phyloP scores from a whole-genome alignment of 345 rosid genomes.

The Crucihimalaya himalaica region DNA sequence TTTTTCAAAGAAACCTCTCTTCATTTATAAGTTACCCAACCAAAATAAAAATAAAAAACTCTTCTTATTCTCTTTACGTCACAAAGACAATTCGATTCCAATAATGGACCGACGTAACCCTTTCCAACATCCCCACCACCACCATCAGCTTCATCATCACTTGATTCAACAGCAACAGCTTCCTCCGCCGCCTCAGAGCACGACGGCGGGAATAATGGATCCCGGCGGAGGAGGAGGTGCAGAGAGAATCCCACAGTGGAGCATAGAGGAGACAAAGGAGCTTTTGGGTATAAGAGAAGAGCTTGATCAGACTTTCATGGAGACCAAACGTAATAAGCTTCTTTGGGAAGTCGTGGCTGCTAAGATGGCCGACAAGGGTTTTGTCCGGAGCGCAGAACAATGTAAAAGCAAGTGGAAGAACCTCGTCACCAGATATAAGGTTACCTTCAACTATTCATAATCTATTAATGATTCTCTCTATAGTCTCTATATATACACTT shows the following conservation, averaged over 20 bases:
- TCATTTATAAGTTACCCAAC: slow-evolving; percentile 26
- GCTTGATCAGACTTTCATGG: slow-evolving; percentile 90
- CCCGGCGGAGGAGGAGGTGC: slow-evolving; percentile 23
- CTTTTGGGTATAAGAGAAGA: slow-evolving; percentile 82
- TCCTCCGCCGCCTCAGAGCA: slow-evolving; percentile 47
- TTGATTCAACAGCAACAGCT: slow-evolving; percentile 48
- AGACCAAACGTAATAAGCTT: slow-evolving; percentile 86
- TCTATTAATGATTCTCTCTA: slow-evolving; percentile 3
- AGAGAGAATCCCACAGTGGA: slow-evolving; percentile 97
- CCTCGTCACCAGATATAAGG: slow-evolving; percentile 95
- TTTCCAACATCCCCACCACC: slow-evolving; percentile 49
- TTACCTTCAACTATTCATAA: slow-evolving; percentile 33
- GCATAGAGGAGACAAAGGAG: slow-evolving; percentile 83
- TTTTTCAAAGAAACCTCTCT: slow-evolving; percentile 24
- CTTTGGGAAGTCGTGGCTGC: slow-evolving; percentile 84
- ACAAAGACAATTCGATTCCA: slow-evolving; percentile 21
- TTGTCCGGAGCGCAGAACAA: slow-evolving; percentile 86
- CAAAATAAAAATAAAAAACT: background rate
- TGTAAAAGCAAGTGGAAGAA: slow-evolving; percentile 99
- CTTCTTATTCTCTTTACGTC: slow-evolving; percentile 22
- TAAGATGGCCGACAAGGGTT: slow-evolving; percentile 81
- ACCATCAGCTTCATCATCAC: slow-evolving; percentile 45
- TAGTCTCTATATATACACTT: background rate
- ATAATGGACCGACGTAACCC: slow-evolving; percentile 58
- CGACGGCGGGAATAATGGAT: slow-evolving; percentile 34